Base-by-base conservation (phyloP, 23 red algal genomes). In the Agarophyton chilense region DNA sequence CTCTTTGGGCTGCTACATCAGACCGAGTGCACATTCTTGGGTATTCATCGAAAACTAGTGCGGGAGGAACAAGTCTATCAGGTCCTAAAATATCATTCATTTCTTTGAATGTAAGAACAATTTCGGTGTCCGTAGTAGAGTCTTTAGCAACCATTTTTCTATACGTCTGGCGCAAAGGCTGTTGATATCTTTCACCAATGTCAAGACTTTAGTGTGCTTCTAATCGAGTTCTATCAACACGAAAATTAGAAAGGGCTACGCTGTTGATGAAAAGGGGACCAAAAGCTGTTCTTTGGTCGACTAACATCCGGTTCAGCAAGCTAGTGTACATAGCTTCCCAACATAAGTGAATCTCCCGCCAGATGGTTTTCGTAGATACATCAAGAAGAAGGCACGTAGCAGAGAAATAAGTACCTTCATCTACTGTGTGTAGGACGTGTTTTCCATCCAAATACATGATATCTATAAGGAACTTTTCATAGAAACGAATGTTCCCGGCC, bases 51-150 rank as follows among this genome's bases (percentile, higher is more conserved):
- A 84, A 84, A 35, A 84, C 79, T 4, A 84, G 1, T 10, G 53
- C 13, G 6, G 79, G 65, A 6, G 53, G 57, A 84, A 84, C 79
- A 10, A 65, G 14, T 35, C 79, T 52, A 10, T 84, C 21, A 21
- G 53, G 79, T 18, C 58, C 79, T 11, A 84, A 54, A 50, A 1
- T 67, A 40, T 84, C 79, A 25, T 84, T 84, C 53, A 84, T 67
- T 25, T 6, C 54, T 38, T 84, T 84, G 5, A 84, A 53, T 0
- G 79, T 12, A 22, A 67, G 0, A 18, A 25, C 53, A 33, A 84
- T 10, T 9, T 22, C 33, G n/a, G 53, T 26, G 57, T n/a, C 35
- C 19, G 25, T 54, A 19, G 42, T n/a, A 0, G 58, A 52, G 36
- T 0, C 4, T 19, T 7, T 33, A 9, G 22, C 0, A 10, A 22